Evolutionary conservation across 2,329 filamentous ascomycete species (phyloP), one percentile per base, ranked within the genome.

Genomic region (Alternaria infectoria): DNA sequence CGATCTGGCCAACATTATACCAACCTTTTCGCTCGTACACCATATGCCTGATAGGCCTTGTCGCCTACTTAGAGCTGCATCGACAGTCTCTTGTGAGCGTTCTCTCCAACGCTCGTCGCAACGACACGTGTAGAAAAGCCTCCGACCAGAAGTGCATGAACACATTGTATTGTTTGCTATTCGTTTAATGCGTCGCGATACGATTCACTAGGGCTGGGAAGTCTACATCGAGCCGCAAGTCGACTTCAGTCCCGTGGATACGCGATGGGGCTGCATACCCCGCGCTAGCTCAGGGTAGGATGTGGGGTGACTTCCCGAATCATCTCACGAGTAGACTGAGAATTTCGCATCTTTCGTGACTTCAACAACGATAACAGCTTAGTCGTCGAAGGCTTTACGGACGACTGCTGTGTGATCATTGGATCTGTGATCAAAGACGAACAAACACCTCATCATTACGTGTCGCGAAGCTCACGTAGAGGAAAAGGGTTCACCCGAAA

Each of bases 51-150:
- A 90, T 86, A 32, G 92, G 78, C 8, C 82, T 79, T 79, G 88
- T 87, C 32, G 89, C 90, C 59, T 89, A 83, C 66, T 90, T 89
- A 89, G 89, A 2, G 86, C 88, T 2, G 86, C 90, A 80, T 91
- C 91, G 68, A 91, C 88, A 2, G 88, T 91, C 28, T 91, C 85
- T 12, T n/a, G 17, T 13, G 47, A 0, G 10, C 25, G 12, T 50
- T 17, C 17, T 50, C 12, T 30, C 0, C 9, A 32, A 15, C 49
- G 17, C 32, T 9, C 0, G 9, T 15, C 17, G 10, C 26, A 15
- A 21, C 0, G 47, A 32, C n/a, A 1, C 21, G 23, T 47, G 13
- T n/a, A 26, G 45, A 21, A 17, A 15, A 23, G 36, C n/a, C 36
- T 10, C 0, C 0, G 32, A 40, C 32, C 0, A 40, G 32, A 40